A percentile compares a stretch with the other conserved stretches of the same genome.
phyloP scores from a whole-genome alignment of 1,139 yeast genomes.

The Petasospora fabianii region DNA sequence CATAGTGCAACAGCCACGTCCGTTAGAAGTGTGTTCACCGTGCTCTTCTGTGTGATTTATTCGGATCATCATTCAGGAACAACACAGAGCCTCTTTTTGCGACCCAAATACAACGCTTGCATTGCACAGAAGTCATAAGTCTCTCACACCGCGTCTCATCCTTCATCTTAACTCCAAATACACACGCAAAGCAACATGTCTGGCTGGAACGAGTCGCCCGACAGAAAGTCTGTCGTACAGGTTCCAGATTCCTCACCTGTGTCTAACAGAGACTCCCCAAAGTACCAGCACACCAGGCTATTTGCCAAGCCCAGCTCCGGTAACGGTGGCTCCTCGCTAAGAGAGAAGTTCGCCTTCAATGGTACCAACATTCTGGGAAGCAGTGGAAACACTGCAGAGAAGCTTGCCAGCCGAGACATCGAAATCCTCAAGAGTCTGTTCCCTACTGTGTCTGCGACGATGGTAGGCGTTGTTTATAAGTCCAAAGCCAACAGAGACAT shows the following conservation, averaged over 20 bases:
- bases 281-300: constrained; percentile 13
- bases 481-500: constrained; percentile 51
- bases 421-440: constrained; percentile 47
- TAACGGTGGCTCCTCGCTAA: constrained; percentile 11
- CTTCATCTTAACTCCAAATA: no score
- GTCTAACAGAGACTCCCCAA: constrained; percentile 12
- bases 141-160: no score
- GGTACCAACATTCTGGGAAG: constrained; percentile 23
- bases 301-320: constrained; percentile 17
- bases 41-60: no score
- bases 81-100: no score
- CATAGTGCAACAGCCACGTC: no score
- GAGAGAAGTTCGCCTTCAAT: constrained; percentile 32
- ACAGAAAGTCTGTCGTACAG: constrained; percentile 33
- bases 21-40: no score
- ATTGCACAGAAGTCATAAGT: no score
- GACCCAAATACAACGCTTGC: no score
- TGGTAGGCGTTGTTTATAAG: constrained; percentile 59
- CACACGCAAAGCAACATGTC: no score
- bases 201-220: constrained; percentile 21
- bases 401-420: constrained; percentile 31
- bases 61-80: no score
- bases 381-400: constrained; percentile 10
- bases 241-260: constrained; percentile 47
- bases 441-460: constrained; percentile 44